phyloP scores from a whole-genome alignment of 371 early-diverging fungal genomes.

The Rhizomucor miehei region DNA sequence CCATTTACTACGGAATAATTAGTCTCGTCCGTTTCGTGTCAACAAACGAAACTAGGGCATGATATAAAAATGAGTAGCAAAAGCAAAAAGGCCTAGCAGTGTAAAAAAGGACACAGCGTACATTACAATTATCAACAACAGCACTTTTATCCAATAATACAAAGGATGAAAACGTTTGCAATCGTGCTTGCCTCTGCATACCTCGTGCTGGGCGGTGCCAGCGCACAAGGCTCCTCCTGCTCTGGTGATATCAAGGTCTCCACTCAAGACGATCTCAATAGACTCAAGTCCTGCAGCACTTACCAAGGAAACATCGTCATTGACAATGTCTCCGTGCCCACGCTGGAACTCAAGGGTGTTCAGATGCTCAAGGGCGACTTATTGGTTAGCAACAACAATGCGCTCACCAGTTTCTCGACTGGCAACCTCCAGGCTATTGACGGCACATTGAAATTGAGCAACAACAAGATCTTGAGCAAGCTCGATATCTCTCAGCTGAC shows the following conservation, averaged over 20 bases:
- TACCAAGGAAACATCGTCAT: slow-evolving; percentile 15
- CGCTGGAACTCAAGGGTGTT: slow-evolving; percentile 11
- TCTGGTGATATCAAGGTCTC: slow-evolving; percentile 18
- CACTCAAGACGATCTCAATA: slow-evolving; percentile 15
- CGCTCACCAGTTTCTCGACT: slow-evolving; percentile 3
- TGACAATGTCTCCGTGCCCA: slow-evolving; percentile 7
- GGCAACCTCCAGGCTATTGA: slow-evolving; percentile 19
- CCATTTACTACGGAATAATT: too few relatives aligned
- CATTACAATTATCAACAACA: too few relatives aligned
- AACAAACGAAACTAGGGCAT: too few relatives aligned
- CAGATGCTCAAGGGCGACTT: slow-evolving; percentile 16
- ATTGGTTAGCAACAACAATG: slow-evolving; percentile 14
- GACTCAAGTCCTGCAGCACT: slow-evolving; percentile 9
- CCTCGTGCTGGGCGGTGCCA: not conserved
- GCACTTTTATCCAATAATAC: too few relatives aligned
- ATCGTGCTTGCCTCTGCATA: too few relatives aligned
- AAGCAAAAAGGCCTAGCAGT: too few relatives aligned
- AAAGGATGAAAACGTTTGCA: too few relatives aligned
- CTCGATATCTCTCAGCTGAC: slow-evolving; percentile 32
- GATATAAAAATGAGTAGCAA: too few relatives aligned
- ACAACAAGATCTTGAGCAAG: slow-evolving; percentile 41
- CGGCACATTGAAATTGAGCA: slow-evolving; percentile 35
- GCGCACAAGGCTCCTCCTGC: slow-evolving; percentile 4
- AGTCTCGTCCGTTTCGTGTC: too few relatives aligned
- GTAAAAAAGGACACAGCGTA: too few relatives aligned